phyloP scores from a whole-genome alignment of 2,329 filamentous ascomycete species.

The Byssochlamys sp. region DNA sequence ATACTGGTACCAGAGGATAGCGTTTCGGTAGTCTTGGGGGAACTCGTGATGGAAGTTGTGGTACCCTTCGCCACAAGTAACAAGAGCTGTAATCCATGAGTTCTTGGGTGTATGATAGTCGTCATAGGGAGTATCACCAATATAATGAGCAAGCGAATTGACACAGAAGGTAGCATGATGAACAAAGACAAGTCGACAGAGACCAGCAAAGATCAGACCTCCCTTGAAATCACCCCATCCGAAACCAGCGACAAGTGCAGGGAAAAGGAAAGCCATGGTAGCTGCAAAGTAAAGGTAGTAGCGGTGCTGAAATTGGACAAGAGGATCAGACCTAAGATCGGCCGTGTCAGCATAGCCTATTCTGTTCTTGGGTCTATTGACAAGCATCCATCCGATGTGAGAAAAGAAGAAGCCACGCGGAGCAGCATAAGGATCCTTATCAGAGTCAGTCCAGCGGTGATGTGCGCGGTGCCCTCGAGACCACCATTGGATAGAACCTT shows the following conservation, averaged over 20 bases:
- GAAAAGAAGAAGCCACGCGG: conserved; percentile 79
- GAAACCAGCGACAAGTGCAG: conserved; percentile 64
- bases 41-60: conserved; percentile 97
- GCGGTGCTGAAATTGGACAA: conserved; percentile 80
- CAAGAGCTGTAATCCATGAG: conserved; percentile 73
- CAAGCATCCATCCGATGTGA: conserved; percentile 81
- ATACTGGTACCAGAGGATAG: conserved; percentile 83
- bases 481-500: conserved; percentile 86
- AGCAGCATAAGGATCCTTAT: conserved; percentile 85
- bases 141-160: conserved; percentile 83
- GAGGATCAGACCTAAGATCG: conserved; percentile 73
- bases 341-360: conserved; percentile 81
- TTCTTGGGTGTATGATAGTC: conserved; percentile 86
- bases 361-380: conserved; percentile 86
- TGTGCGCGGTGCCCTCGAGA: conserved; percentile 76
- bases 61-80: conserved; percentile 80
- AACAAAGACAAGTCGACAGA: conserved; percentile 78
- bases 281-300: conserved; percentile 74
- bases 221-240: conserved; percentile 73
- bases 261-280: conserved; percentile 67
- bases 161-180: conserved; percentile 90
- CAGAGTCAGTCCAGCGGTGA: conserved; percentile 84
- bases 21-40: conserved; percentile 85
- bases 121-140: conserved; percentile 84
- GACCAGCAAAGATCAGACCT: conserved; percentile 74